Conservation (phyloP, 192 early-diverging fungal species). For the Cladochytrium replicatum region DNA sequence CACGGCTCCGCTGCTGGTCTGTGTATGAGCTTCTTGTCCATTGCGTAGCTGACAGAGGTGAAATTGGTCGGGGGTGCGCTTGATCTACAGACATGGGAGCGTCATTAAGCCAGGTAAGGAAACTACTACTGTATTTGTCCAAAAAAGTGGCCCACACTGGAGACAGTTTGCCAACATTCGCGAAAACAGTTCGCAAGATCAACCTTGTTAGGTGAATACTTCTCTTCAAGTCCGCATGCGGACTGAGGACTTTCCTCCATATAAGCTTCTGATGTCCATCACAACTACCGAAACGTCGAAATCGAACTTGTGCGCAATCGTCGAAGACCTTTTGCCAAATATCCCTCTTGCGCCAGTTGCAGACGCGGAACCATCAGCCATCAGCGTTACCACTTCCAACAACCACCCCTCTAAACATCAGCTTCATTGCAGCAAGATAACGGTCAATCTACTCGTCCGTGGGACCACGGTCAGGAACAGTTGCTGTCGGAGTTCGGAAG, state of each 20-base stretch:
- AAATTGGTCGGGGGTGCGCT: slow-evolving; percentile 56
- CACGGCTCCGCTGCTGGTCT: slow-evolving; percentile 31
- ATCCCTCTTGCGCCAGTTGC: slow-evolving; percentile 30
- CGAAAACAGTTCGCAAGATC: slow-evolving; percentile 50
- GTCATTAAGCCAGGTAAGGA: slow-evolving; percentile 48
- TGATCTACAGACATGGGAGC: slow-evolving; percentile 45
- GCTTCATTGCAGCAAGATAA: too few species aligned
- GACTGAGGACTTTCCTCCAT: not conserved
- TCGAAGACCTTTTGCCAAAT: slow-evolving; percentile 29
- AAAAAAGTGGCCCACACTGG: not conserved
- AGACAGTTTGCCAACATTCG: slow-evolving; percentile 50
- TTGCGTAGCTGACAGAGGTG: too few species aligned
- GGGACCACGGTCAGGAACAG: too few species aligned
- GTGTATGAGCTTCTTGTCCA: too few species aligned
- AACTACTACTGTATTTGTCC: slow-evolving; percentile 4
- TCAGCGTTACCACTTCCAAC: too few species aligned
- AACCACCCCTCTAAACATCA: too few species aligned
- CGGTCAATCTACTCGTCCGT: too few species aligned
- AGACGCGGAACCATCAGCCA: too few species aligned
- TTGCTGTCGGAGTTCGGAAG: too few species aligned
- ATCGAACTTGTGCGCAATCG: slow-evolving; percentile 40
- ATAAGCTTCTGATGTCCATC: slow-evolving; percentile 38
- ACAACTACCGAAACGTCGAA: slow-evolving; percentile 38
- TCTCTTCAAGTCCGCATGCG: slow-evolving; percentile 16
- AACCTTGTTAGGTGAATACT: slow-evolving; percentile 43